phyloP scores from a whole-genome alignment of 192 early-diverging fungal species.

The Backusella parvicylindrica region DNA sequence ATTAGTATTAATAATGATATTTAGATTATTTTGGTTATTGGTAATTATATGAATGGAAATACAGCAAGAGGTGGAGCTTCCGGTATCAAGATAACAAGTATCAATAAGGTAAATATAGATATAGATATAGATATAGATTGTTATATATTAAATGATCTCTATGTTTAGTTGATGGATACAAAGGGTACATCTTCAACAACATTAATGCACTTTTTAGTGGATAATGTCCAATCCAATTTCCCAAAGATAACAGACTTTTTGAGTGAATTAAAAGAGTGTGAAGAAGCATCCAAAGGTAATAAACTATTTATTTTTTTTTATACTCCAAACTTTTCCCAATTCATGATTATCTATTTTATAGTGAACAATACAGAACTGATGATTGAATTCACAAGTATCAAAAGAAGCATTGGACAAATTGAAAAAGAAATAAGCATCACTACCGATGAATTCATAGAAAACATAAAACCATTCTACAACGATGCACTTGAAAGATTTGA shows the following conservation, averaged over 20 bases:
- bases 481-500: slow-evolving; percentile 53
- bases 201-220: slow-evolving; percentile 73
- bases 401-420: slow-evolving; percentile 37
- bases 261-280: slow-evolving; percentile 63
- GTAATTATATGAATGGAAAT: slow-evolving; percentile 82
- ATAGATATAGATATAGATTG: not conserved
- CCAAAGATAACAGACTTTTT: slow-evolving; percentile 59
- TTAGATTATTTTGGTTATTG: slow-evolving; percentile 68
- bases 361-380: slow-evolving; percentile 29
- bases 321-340: not conserved
- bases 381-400: slow-evolving; percentile 40
- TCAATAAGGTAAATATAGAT: slow-evolving; percentile 58
- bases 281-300: slow-evolving; percentile 66
- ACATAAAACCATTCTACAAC: slow-evolving; percentile 59
- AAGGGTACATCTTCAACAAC: slow-evolving; percentile 65
- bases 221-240: slow-evolving; percentile 62
- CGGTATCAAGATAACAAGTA: slow-evolving; percentile 78
- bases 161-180: slow-evolving; percentile 69
- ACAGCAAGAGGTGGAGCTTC: slow-evolving; percentile 78
- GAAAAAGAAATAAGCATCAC: slow-evolving; percentile 37
- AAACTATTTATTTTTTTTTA: too few relatives aligned
- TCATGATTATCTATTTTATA: not conserved
- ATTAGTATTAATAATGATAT: not conserved
- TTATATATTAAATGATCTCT: not conserved
- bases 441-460: slow-evolving; percentile 53